Conservation (phyloP, 2,329 filamentous ascomycete genomes). For the Elsinoe necatrix region DNA sequence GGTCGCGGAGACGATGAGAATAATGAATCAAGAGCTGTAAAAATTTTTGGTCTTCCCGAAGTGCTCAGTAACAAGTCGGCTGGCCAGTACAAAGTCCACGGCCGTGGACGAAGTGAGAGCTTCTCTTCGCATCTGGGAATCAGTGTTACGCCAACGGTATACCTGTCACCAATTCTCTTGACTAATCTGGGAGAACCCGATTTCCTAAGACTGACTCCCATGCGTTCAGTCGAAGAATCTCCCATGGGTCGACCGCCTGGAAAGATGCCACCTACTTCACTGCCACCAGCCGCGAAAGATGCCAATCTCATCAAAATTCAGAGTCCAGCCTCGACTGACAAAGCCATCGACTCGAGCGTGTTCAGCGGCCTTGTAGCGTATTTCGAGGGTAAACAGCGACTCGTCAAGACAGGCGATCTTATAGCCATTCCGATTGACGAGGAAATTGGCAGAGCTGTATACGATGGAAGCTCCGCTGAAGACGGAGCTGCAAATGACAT, state of each 20-base stretch:
- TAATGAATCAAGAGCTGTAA: conserved; percentile 68
- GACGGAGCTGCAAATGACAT: conserved; percentile 52
- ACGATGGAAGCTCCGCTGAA: conserved; percentile 61
- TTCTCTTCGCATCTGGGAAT: conserved; percentile 42
- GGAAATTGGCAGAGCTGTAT: conserved; percentile 69
- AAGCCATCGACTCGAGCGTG: conserved; percentile 73
- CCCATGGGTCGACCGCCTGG: conserved; percentile 1
- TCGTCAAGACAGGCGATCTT: conserved; percentile 79
- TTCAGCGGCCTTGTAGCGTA: conserved; percentile 80
- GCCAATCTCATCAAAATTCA: conserved; percentile 83
- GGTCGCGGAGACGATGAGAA: not conserved
- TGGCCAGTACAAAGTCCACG: conserved; percentile 12
- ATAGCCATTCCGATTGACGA: conserved; percentile 86
- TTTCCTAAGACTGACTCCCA: conserved; percentile 68
- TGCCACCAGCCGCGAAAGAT: conserved; percentile 59
- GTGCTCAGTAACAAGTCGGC: conserved; percentile 46
- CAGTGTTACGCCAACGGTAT: conserved; percentile 54
- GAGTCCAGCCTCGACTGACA: conserved; percentile 79
- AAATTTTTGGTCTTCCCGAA: conserved; percentile 82
- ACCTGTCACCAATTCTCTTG: conserved; percentile 77
- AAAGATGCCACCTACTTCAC: conserved; percentile 30
- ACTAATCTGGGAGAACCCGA: conserved; percentile 74
- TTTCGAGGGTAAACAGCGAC: conserved; percentile 72
- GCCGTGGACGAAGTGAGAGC: conserved; percentile 43
- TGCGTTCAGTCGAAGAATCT: conserved; percentile 29